These are phyloP conservation scores for Plasmodium gaboni DNA, from an alignment of 169 alveolate species.

Conservation along the genomic window DNA sequence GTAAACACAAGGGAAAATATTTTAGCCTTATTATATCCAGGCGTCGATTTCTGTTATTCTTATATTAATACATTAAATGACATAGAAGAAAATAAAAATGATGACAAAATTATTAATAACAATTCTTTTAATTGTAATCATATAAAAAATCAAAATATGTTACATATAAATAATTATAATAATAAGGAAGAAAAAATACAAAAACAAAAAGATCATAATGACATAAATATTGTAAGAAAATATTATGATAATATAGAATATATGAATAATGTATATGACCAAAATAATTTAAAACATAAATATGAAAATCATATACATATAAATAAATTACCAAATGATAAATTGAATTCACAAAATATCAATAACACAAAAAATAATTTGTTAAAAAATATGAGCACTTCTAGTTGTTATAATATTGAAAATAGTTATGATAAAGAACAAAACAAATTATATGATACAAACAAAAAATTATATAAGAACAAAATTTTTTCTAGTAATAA, in stretches of 20 bases:
- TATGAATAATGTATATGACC: background rate
- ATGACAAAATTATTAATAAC: background rate
- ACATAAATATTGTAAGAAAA: background rate
- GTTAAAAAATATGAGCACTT: background rate
- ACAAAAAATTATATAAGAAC: background rate
- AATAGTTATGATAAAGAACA: background rate
- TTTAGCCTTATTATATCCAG: constrained; percentile 60
- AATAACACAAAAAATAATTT: background rate
- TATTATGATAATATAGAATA: background rate
- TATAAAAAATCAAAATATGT: too few species aligned
- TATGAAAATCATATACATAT: background rate
- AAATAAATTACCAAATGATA: background rate
- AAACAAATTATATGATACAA: constrained; percentile 12
- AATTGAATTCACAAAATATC: background rate
- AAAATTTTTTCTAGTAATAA: too few species aligned
- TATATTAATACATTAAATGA: constrained; percentile 36
- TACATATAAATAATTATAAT: background rate
- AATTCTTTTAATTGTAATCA: background rate
- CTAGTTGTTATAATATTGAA: background rate
- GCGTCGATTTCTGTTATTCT: constrained; percentile 61
- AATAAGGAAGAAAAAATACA: background rate
- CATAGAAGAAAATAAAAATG: background rate
- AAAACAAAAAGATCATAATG: background rate
- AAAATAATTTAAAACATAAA: background rate
- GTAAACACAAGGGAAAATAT: constrained; percentile 10